These are phyloP conservation scores for Cryptosporidium felis DNA, from an alignment of 169 alveolate species.

Conservation along the genomic window DNA sequence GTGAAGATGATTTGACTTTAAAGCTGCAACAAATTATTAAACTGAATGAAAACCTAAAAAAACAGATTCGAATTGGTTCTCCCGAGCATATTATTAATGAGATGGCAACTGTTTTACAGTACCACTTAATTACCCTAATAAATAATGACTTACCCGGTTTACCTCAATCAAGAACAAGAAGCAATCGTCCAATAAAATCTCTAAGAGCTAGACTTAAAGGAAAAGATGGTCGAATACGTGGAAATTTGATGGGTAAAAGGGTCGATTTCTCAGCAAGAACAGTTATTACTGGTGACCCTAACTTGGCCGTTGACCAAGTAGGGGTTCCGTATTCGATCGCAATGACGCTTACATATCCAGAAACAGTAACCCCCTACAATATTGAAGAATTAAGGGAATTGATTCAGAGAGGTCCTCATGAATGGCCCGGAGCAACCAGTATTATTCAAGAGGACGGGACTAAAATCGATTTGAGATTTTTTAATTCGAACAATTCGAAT, in stretches of 20 bases:
- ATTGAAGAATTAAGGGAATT: constrained; percentile 88
- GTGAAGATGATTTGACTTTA: constrained; percentile 98
- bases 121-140: constrained; percentile 95
- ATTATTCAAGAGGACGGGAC: constrained; percentile 95
- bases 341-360: constrained; percentile 98
- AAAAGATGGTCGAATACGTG: constrained; percentile 98
- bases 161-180: constrained; percentile 94
- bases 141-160: constrained; percentile 97
- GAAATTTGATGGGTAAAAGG: constrained; percentile 99
- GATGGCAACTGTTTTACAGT: constrained; percentile 90
- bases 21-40: constrained; percentile 95
- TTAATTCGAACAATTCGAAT: constrained; percentile 66
- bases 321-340: constrained; percentile 99
- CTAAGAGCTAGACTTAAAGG: constrained; percentile 98
- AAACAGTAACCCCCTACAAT: constrained; percentile 97
- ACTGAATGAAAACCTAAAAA: constrained; percentile 87
- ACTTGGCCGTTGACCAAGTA: constrained; percentile 93
- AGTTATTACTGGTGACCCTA: constrained; percentile 99
- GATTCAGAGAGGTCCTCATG: constrained; percentile 96
- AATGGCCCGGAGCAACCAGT: constrained; percentile 98
- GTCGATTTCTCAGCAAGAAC: constrained; percentile 99
- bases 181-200: constrained; percentile 97
- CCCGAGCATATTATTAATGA: constrained; percentile 91
- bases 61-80: constrained; percentile 90
- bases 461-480: constrained; percentile 77